A percentile compares a stretch with the other conserved stretches of the same genome.
Evolutionary conservation across 495 filamentous ascomycete species (phyloP).

Genomic region (Xylaria nigripes): DNA sequence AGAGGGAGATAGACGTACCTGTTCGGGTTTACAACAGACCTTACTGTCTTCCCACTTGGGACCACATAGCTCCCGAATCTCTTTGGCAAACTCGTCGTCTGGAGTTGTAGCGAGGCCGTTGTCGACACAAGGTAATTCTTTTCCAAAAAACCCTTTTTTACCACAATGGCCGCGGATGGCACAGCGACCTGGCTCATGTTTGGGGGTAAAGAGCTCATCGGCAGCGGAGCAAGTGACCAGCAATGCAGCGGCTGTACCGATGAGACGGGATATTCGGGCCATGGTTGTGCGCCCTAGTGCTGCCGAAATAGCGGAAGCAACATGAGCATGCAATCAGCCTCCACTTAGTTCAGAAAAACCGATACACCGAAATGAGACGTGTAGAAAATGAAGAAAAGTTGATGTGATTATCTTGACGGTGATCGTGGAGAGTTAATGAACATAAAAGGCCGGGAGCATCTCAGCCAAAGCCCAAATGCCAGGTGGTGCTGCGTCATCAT

Average conservation of each 20-base stretch:
- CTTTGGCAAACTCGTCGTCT: slow-evolving; percentile 55
- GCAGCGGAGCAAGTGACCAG: slow-evolving; percentile 25
- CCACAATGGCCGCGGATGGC: slow-evolving; percentile 88
- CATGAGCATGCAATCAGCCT: slow-evolving; percentile 9
- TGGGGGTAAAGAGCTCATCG: slow-evolving; percentile 41
- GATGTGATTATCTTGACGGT: neutral
- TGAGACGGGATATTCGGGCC: slow-evolving; percentile 26
- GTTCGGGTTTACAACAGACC: slow-evolving; percentile 76
- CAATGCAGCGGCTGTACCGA: slow-evolving; percentile 29
- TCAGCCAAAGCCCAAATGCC: neutral
- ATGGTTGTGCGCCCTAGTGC: slow-evolving; percentile 19
- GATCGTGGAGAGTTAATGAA: neutral
- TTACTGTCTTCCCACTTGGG: slow-evolving; percentile 71
- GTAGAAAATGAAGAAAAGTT: neutral
- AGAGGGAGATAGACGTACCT: slow-evolving; percentile 45
- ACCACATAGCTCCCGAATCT: slow-evolving; percentile 80
- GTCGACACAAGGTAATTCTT: slow-evolving; percentile 86
- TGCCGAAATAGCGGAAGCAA: neutral
- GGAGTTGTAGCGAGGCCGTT: slow-evolving; percentile 75
- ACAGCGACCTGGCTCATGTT: slow-evolving; percentile 84
- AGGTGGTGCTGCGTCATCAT: neutral
- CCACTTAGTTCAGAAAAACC: neutral
- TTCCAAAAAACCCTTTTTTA: slow-evolving; percentile 76
- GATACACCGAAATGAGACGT: neutral
- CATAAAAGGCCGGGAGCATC: neutral